Evolutionary conservation across 352 stramenopile genomes (phyloP).

Genomic region (Pythium myriotylum): DNA sequence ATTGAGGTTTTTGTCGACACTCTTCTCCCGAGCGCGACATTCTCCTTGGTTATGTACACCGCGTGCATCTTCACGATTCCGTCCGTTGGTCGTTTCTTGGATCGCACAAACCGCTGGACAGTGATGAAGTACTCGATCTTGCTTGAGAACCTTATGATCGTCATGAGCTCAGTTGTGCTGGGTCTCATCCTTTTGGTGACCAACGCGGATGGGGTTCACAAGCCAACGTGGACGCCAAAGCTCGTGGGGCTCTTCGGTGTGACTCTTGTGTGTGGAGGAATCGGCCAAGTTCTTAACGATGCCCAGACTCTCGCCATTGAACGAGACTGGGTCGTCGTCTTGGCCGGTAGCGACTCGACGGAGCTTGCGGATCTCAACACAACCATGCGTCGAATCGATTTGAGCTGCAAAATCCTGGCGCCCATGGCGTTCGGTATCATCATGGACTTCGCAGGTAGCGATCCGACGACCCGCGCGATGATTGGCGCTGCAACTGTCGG

Average conservation of each 20-base stretch:
- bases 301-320: conserved; percentile 80
- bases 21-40: conserved; percentile 64
- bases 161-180: conserved; percentile 66
- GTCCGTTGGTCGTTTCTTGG: conserved; percentile 60
- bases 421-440: conserved; percentile 79
- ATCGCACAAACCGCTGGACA: conserved; percentile 66
- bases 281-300: conserved; percentile 77
- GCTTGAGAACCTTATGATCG: conserved; percentile 79
- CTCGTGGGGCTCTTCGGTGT: conserved; percentile 49
- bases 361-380: conserved; percentile 74
- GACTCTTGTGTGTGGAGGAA: conserved; percentile 63
- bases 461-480: conserved; percentile 64
- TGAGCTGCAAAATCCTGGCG: conserved; percentile 76
- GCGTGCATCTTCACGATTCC: conserved; percentile 75
- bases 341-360: conserved; percentile 48
- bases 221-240: conserved; percentile 52
- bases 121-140: conserved; percentile 74
- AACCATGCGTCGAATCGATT: conserved; percentile 79
- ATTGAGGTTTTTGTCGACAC: conserved; percentile 21
- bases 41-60: conserved; percentile 28
- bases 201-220: conserved; percentile 59
- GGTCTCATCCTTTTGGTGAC: conserved; percentile 62
- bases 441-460: conserved; percentile 71
- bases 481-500: conserved; percentile 64
- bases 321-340: conserved; percentile 88